Evolutionary conservation across 208 protist species (phyloP), one percentile per base, ranked within the genome.

Genomic region (Acanthamoeba lenticulata): DNA sequence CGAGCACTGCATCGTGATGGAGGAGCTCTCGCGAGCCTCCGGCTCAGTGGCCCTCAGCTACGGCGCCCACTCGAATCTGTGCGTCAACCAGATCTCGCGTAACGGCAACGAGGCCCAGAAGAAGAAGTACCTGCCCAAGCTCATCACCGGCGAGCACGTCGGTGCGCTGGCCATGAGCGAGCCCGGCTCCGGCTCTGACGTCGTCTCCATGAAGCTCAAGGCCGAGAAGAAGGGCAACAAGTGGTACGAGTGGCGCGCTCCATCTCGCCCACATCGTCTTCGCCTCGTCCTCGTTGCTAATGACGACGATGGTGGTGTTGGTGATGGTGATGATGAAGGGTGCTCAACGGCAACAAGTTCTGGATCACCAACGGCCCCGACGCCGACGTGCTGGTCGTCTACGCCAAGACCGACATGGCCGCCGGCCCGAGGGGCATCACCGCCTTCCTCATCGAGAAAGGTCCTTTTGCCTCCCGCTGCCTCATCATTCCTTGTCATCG

Each of bases 291-390:
- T 44, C 32, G 45, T 55, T 44, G 40, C 17, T 21, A 15, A 27
- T 32, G 45, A 27, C 34, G n/a, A 34, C 27, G 5, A 6, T 2
- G 69, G 4, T 7, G 17, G 13, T 5, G 6, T 21, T 45, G 74
- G n/a, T 91, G 65, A 15, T 17, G 34, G 6, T 34, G 96, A 44
- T 98, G 95, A 27, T 32, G 1, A n/a, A 81, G 69, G 69, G 92
- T 99, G 21, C 96, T 99, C 19, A 99, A 99, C 94, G 99, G 99
- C 40, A 98, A 96, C 85, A 99, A 99, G 96, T 99, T 99, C 85
- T 99, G 98, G 98, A 99, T 99, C 86, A 99, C 99, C 2, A 99
- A 99, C 94, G 99, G 98, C 9, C 98, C 98, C 29, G 97, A 98
- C 88, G 99, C 98, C 13, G 98, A 99, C 95, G 96, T 99, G 55